Percentiles rank a stretch among this genome's conserved stretches.
phyloP scores from a whole-genome alignment of 1,139 yeast species.

The Magnusiomyces fungicola region DNA sequence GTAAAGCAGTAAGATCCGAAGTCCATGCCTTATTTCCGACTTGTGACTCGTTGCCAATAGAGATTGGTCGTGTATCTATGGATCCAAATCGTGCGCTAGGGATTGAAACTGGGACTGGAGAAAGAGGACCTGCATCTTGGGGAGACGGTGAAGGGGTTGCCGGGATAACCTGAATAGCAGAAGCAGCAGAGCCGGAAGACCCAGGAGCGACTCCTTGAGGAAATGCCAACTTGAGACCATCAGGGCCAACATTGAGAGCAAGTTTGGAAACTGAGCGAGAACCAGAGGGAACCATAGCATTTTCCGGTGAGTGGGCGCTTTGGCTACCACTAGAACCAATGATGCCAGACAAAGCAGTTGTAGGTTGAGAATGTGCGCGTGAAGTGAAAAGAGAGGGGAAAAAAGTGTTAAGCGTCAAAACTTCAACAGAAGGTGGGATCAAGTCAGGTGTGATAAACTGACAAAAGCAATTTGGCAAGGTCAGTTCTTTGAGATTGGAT shows the following conservation, averaged over 20 bases:
- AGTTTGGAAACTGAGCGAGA: neutral
- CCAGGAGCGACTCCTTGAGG: neutral
- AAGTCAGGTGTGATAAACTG: neutral
- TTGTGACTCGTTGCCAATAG: no score
- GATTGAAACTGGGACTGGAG: neutral
- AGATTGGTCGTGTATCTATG: neutral
- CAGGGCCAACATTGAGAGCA: neutral
- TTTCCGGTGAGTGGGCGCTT: neutral
- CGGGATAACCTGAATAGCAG: neutral
- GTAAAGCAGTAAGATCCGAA: neutral
- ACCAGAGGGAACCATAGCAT: neutral
- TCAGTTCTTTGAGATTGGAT: neutral
- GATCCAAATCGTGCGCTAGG: neutral
- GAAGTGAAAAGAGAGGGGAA: neutral
- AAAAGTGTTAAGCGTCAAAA: conserved; percentile 1
- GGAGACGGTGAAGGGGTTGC: neutral
- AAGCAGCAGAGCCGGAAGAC: neutral
- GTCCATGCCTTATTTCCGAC: neutral
- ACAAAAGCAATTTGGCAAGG: conserved; percentile 4
- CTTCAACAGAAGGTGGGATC: conserved; percentile 1
- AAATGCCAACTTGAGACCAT: neutral
- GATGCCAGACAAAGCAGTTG: neutral
- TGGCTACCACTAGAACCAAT: neutral
- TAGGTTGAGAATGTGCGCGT: neutral
- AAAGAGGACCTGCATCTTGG: neutral